These are phyloP conservation scores for Lophiotrema nucula DNA, from an alignment of 495 filamentous ascomycete species.

Conservation along the genomic window DNA sequence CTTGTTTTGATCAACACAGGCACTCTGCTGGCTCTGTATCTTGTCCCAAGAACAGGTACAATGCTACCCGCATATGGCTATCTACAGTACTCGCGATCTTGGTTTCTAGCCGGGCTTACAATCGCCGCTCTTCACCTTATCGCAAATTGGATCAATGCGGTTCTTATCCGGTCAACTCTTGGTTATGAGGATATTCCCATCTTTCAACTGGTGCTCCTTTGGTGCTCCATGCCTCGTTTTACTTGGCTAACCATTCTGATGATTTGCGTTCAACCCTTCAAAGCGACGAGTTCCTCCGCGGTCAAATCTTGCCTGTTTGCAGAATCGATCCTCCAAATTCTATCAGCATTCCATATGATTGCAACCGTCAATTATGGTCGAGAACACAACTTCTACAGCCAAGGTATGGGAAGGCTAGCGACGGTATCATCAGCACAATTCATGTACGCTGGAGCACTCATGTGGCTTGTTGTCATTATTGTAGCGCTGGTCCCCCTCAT, in stretches of 20 bases:
- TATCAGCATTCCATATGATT: conserved; percentile 12
- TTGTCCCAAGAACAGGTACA: too few relatives aligned
- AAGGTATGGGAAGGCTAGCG: background rate
- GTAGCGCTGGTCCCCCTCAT: background rate
- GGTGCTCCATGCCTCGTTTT: conserved; percentile 20
- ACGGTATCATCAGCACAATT: conserved; percentile 2
- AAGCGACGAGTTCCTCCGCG: conserved; percentile 1
- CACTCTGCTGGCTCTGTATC: conserved; percentile 13
- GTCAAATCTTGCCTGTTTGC: conserved; percentile 5
- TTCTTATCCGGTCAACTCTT: conserved; percentile 3
- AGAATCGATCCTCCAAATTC: conserved; percentile 7
- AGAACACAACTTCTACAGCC: conserved; percentile 18
- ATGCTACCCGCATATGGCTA: too few relatives aligned
- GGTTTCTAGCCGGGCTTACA: background rate
- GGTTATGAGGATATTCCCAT: conserved; percentile 8
- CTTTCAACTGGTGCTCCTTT: conserved; percentile 12
- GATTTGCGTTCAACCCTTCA: conserved; percentile 1
- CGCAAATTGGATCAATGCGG: conserved; percentile 4
- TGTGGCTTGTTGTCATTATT: conserved; percentile 9
- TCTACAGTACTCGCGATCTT: too few relatives aligned
- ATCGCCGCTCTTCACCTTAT: conserved; percentile 12
- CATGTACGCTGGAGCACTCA: conserved; percentile 13
- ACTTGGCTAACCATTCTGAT: conserved; percentile 5
- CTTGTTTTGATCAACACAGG: conserved; percentile 4
- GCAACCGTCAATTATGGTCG: conserved; percentile 10